Base-by-base conservation (phyloP, 129 eudicot species). In the Helichrysum umbraculigerum region DNA sequence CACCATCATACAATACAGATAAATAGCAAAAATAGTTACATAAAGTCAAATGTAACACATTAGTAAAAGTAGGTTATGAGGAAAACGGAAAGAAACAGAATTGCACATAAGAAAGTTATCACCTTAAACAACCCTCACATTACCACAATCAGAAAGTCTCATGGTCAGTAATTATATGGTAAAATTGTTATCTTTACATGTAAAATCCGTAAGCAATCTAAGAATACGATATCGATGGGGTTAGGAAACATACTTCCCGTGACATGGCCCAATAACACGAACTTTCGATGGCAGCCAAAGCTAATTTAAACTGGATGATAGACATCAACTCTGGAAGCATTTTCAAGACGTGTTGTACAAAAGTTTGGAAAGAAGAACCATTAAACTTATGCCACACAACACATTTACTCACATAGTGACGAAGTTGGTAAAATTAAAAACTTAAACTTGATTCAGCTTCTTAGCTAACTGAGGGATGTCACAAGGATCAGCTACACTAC, bases 381-480 rank as follows among this genome's bases (percentile, higher is more conserved):
- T 66, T 41, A 41, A 61, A 64, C 71, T 35, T 67, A 63, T 19
- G 42, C 33, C 70, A 56, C 52, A 37, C 33, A 66, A 59, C 20
- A 70, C 6, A 59, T 37, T 19, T 20, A 28, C 30, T 50, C 34
- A 22, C 58, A 77, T 34, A 62, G 57, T 62, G 73, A 54, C 6
- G 58, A 72, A 75, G 73, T 37, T 64, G 68, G 57, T 42, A 65
- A 17, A 37, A 47, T 34, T 52, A 70, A 11, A 39, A 57, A 64
- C 61, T 54, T 37, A 42, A 71, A 87, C 92, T 80, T 85, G 85
- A 76, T 87, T 87, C 85, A 87, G 74, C 78, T 87, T 82, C 79
- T 79, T 84, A 68, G 92, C 92, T 83, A 87, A 73, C 39, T 82
- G 85, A 39, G 92, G 92, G 63, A 87, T 64, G 68, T 88, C 88